A percentile compares a stretch with the other conserved stretches of the same genome.
phyloP scores from a whole-genome alignment of 495 filamentous ascomycete genomes.

The Echria macrotheca region DNA sequence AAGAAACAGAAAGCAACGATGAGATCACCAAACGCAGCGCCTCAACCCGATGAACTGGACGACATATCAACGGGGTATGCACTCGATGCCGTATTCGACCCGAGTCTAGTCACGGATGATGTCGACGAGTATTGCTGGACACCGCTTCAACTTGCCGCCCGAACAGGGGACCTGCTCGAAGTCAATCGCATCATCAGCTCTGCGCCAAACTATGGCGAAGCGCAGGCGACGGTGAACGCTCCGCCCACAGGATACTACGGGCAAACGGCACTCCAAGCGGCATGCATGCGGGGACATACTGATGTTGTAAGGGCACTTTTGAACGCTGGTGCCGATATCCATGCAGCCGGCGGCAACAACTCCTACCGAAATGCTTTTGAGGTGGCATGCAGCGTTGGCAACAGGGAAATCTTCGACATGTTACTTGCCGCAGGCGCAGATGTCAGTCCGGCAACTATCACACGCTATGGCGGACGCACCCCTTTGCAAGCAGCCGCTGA shows the following conservation, averaged over 20 bases:
- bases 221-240: conserved; percentile 13
- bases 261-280: conserved; percentile 31
- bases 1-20: too few species aligned
- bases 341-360: conserved; percentile 29
- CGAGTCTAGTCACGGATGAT: background rate
- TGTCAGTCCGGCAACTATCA: conserved; percentile 6
- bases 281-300: conserved; percentile 25
- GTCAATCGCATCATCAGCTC: background rate
- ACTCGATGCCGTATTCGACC: background rate
- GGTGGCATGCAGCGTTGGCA: conserved; percentile 23
- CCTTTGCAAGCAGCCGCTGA: conserved; percentile 31
- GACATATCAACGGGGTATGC: too few species aligned
- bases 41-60: too few species aligned
- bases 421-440: conserved; percentile 23
- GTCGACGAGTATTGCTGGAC: background rate
- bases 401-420: conserved; percentile 21
- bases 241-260: conserved; percentile 28
- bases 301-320: conserved; percentile 25
- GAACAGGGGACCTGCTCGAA: background rate
- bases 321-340: conserved; percentile 20
- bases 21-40: too few species aligned
- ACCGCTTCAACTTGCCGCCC: background rate
- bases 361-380: conserved; percentile 26
- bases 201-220: background rate
- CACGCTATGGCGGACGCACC: conserved; percentile 15